A percentile compares a stretch with the other conserved stretches of the same genome.
These are phyloP conservation scores for Angomonas ambiguus DNA, from an alignment of 208 protist species.

Conservation along the genomic window DNA sequence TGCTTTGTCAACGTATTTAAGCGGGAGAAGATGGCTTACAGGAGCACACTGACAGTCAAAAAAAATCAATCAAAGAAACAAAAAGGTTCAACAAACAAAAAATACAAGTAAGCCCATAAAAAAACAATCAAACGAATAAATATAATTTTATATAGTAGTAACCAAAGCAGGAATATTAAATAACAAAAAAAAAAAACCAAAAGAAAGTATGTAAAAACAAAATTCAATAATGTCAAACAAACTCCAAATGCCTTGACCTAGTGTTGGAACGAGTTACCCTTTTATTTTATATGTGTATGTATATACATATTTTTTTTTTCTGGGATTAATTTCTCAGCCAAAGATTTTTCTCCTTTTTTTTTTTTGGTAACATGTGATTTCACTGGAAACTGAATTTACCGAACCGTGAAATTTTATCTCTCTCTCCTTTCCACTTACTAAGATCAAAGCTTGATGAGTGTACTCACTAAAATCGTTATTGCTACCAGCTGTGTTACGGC, in stretches of 20 bases:
- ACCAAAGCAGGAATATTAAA: not conserved
- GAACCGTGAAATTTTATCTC: not conserved
- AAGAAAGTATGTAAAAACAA: not conserved
- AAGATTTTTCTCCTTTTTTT: slow-evolving; percentile 8
- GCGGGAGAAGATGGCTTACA: not conserved
- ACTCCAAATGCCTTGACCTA: too few species aligned
- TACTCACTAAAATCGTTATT: slow-evolving; percentile 1
- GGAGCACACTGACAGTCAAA: not conserved
- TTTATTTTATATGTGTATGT: too few species aligned
- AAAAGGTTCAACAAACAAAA: not conserved
- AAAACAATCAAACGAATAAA: slow-evolving; percentile 3
- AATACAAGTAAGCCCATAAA: not conserved
- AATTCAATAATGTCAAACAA: too few species aligned
- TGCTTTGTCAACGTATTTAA: not conserved
- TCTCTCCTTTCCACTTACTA: slow-evolving; percentile 70
- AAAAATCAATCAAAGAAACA: not conserved
- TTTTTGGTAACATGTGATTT: slow-evolving; percentile 5
- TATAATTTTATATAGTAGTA: not conserved
- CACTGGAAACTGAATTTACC: not conserved
- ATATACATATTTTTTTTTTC: not conserved
- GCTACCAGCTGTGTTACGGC: not conserved
- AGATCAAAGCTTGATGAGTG: slow-evolving; percentile 34
- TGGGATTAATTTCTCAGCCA: slow-evolving; percentile 6
- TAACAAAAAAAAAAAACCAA: slow-evolving; percentile 4
- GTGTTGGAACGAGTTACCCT: too few species aligned